phyloP scores from a whole-genome alignment of 495 filamentous ascomycete species.

The Echria macrotheca region DNA sequence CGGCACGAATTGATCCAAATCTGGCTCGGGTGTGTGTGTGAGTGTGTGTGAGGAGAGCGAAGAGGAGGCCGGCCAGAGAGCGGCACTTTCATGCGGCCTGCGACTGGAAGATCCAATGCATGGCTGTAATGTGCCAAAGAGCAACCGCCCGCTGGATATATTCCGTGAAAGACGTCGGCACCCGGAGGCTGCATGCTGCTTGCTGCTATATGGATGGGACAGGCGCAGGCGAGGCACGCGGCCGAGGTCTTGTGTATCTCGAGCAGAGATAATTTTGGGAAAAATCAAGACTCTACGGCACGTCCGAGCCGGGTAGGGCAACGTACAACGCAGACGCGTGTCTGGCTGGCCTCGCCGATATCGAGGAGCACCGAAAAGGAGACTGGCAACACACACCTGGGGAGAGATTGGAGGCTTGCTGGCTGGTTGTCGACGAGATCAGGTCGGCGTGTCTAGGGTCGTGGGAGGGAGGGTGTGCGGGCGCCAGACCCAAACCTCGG shows the following conservation, averaged over 20 bases:
- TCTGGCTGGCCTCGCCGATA: no score
- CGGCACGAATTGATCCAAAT: constrained; percentile 2
- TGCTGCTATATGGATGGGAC: constrained; percentile 3
- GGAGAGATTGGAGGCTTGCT: no score
- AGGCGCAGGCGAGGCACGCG: constrained; percentile 2
- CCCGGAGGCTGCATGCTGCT: not conserved
- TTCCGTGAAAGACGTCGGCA: not conserved
- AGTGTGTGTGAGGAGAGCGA: constrained; percentile 2
- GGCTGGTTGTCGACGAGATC: no score
- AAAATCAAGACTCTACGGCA: constrained; percentile 8
- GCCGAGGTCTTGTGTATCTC: constrained; percentile 1
- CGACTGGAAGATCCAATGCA: not conserved
- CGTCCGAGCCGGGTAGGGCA: constrained; percentile 5
- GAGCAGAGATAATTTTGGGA: constrained; percentile 13
- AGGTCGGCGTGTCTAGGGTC: no score
- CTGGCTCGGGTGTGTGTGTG: constrained; percentile 9
- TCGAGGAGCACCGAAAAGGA: no score
- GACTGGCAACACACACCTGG: no score
- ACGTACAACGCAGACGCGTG: constrained; percentile 9
- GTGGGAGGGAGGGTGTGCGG: no score
- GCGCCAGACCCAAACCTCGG: no score
- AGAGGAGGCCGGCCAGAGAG: not conserved
- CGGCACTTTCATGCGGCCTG: constrained; percentile 14
- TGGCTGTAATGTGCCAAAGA: not conserved
- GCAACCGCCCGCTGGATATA: not conserved